These are phyloP conservation scores for Paramecium sonneborni DNA, from an alignment of 73 alveolate species.

Conservation along the genomic window DNA sequence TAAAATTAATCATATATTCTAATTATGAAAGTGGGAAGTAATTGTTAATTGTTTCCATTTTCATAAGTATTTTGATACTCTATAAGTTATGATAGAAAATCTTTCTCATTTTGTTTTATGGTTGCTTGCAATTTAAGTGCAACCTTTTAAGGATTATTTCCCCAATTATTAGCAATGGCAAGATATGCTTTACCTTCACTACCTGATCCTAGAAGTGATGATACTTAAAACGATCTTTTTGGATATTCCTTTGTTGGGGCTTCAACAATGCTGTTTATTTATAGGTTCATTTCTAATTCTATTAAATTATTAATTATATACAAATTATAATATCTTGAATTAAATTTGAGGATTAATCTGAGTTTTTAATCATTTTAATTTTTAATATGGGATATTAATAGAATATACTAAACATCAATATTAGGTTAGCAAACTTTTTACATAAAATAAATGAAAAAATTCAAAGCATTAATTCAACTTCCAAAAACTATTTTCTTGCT, in stretches of 20 bases:
- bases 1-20: not conserved
- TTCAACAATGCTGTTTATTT: too few species aligned
- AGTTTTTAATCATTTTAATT: too few species aligned
- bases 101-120: not conserved
- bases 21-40: not conserved
- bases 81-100: not conserved
- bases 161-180: not conserved
- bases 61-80: not conserved
- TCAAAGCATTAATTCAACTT: too few species aligned
- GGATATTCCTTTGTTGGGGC: not conserved
- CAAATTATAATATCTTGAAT: too few species aligned
- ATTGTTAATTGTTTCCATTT: not conserved
- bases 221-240: not conserved
- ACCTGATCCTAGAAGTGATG: not conserved
- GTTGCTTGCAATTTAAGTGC: not conserved
- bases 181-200: not conserved
- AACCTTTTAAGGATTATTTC: not conserved
- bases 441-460: too few species aligned
- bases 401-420: too few species aligned
- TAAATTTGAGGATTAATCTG: too few species aligned
- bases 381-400: too few species aligned
- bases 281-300: too few species aligned
- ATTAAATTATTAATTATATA: too few species aligned
- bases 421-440: too few species aligned
- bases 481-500: too few species aligned